phyloP scores from a whole-genome alignment of 768 basidiomycete species.

The Punctularia strigosozonata region DNA sequence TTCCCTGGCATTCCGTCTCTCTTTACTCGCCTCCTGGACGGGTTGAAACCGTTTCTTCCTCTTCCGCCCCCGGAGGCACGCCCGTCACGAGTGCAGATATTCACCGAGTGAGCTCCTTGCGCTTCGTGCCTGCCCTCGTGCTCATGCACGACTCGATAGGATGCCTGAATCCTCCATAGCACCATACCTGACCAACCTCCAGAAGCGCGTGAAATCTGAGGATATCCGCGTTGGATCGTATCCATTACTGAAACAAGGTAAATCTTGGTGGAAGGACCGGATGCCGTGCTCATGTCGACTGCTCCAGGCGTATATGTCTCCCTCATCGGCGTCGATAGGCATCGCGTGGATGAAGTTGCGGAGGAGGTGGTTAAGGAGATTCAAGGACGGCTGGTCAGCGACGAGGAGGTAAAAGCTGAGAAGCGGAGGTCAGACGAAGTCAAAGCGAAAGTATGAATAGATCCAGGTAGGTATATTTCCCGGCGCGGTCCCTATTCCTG shows the following conservation, averaged over 20 bases:
- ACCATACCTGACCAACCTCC: constrained; percentile 74
- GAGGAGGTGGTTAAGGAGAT: constrained; percentile 50
- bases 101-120: constrained; percentile 51
- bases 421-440: too few relatives aligned
- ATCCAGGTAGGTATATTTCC: too few relatives aligned
- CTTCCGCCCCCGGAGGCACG: constrained; percentile 66
- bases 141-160: constrained; percentile 24
- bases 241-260: constrained; percentile 44
- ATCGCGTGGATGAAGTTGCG: constrained; percentile 41
- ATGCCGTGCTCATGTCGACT: too few relatives aligned
- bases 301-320: constrained; percentile 60
- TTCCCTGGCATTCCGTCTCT: constrained; percentile 86
- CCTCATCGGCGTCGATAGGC: constrained; percentile 36
- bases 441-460: too few relatives aligned
- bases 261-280: too few relatives aligned
- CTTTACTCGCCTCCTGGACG: constrained; percentile 73
- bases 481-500: too few relatives aligned
- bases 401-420: constrained; percentile 42
- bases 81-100: constrained; percentile 72
- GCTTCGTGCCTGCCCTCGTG: constrained; percentile 6
- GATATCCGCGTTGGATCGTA: constrained; percentile 80
- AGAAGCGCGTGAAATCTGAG: constrained; percentile 57
- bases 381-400: constrained; percentile 46
- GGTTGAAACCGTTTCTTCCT: constrained; percentile 60
- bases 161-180: constrained; percentile 76